Base-by-base conservation (phyloP, 306 rosid species). In the Vigna hirtella region DNA sequence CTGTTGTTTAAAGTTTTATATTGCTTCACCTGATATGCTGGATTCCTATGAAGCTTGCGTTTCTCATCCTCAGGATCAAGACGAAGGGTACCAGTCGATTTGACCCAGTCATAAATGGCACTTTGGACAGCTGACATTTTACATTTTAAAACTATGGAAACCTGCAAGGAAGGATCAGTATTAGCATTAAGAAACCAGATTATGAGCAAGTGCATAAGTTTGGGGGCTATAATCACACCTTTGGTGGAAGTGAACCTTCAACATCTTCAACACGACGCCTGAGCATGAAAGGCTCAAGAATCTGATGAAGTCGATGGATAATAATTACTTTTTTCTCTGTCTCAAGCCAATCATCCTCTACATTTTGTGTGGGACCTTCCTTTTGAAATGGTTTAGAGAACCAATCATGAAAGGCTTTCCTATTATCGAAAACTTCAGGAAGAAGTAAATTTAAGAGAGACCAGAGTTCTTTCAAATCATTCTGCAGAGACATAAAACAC, bases 231-330 rank as follows among this genome's bases (percentile, higher is more conserved):
- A 83, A 49, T 47, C 83, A 66, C 52, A 93, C 99, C 97, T 96
- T 96, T 17, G 94, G 90, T 18, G 99, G 99, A 80, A 96, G 93
- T 17, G 93, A 89, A 77, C 99, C 99, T 89, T 96, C 99, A 17
- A 96, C 99, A 61, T 96, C 99, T 84, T 96, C 98, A 79, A 96
- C 99, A 72, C 99, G 99, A 16, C 99, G 98, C 87, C 99, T 87
- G 26, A 96, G 97, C 99, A 96, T 96, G 84, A 96, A 96, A 62
- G 99, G 99, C 86, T 96, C 99, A 13, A 96, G 94, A 88, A 96
- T 96, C 86, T 96, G 98, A 89, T 96, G 99, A 84, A 96, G 98
- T 47, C 99, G 89, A 66, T 96, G 98, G 74, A 96, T 96, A 55
- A 91, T 90, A 81, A 96, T 96, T 32, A 96, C 97, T 83, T 96